Evolutionary conservation across 2,329 filamentous ascomycete species (phyloP).

Genomic region (Pyrenophora tritici-repentis): DNA sequence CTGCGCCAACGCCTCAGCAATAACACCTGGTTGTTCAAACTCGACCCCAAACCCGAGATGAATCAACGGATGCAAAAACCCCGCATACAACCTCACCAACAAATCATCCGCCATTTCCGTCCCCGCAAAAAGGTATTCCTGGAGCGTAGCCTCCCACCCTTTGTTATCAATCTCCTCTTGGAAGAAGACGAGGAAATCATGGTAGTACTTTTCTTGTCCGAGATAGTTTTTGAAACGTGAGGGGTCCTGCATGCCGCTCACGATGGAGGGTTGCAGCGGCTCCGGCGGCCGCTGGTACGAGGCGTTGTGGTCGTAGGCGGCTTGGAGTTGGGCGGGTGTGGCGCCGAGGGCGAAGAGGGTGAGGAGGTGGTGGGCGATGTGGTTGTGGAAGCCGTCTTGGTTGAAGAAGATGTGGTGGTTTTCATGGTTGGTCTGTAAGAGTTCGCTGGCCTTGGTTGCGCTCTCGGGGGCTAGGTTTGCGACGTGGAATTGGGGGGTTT

Average conservation of each 20-base stretch:
- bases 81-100: conserved; percentile 69
- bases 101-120: conserved; percentile 70
- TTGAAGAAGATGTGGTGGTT: conserved; percentile 85
- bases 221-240: conserved; percentile 63
- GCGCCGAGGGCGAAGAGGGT: conserved; percentile 78
- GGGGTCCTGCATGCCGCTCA: conserved; percentile 63
- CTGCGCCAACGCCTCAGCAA: conserved; percentile 81
- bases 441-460: conserved; percentile 65
- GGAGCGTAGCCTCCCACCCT: conserved; percentile 66
- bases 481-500: conserved; percentile 55
- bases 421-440: conserved; percentile 77
- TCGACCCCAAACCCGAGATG: conserved; percentile 86
- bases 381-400: conserved; percentile 73
- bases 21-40: conserved; percentile 77
- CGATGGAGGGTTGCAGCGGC: conserved; percentile 55
- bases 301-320: conserved; percentile 67
- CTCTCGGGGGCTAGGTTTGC: conserved; percentile 59
- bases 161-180: conserved; percentile 69
- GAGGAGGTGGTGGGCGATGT: conserved; percentile 78
- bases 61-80: conserved; percentile 79
- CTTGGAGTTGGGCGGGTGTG: conserved; percentile 61
- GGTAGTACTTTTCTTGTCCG: conserved; percentile 68
- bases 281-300: conserved; percentile 66
- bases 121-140: conserved; percentile 70
- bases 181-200: conserved; percentile 78